These are phyloP conservation scores for Saccharomycopsis malanga DNA, from an alignment of 805 yeast genomes.

Conservation along the genomic window DNA sequence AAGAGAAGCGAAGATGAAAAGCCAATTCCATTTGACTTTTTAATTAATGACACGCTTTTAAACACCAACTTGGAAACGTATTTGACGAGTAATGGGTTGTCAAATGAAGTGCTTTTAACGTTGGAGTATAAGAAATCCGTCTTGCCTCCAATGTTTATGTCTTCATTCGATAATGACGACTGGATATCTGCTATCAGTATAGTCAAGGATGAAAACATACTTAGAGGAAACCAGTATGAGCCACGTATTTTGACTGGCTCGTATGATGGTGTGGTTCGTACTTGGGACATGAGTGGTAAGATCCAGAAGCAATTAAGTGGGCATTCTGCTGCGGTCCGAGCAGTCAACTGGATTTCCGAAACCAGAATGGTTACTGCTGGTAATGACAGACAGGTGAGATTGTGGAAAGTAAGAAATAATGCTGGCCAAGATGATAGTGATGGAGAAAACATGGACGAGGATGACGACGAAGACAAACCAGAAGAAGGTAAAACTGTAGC, in stretches of 20 bases:
- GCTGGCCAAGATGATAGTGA: slow-evolving; percentile 22
- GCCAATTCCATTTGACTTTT: slow-evolving; percentile 87
- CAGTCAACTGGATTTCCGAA: slow-evolving; percentile 72
- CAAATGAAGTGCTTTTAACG: slow-evolving; percentile 70
- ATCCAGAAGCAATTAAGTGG: slow-evolving; percentile 78
- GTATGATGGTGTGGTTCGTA: slow-evolving; percentile 89
- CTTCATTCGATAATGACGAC: slow-evolving; percentile 86
- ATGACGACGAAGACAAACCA: slow-evolving; percentile 41
- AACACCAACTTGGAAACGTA: slow-evolving; percentile 77
- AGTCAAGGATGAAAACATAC: slow-evolving; percentile 28
- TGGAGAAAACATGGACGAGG: slow-evolving; percentile 25
- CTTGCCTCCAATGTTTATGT: slow-evolving; percentile 87
- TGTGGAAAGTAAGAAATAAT: slow-evolving; percentile 66
- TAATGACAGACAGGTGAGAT: slow-evolving; percentile 78
- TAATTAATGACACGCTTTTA: slow-evolving; percentile 76
- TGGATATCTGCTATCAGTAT: slow-evolving; percentile 82
- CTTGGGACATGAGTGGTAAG: slow-evolving; percentile 76
- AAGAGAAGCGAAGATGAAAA: slow-evolving; percentile 34
- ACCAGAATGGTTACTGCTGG: slow-evolving; percentile 79
- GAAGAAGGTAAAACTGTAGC: slow-evolving; percentile 75
- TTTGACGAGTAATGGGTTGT: slow-evolving; percentile 65
- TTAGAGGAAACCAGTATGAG: slow-evolving; percentile 34
- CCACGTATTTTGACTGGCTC: slow-evolving; percentile 77
- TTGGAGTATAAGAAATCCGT: slow-evolving; percentile 90
- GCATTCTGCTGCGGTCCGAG: slow-evolving; percentile 79